Evolutionary conservation across 257 asterid genomes (phyloP).

Genomic region (Nicotiana paniculata): DNA sequence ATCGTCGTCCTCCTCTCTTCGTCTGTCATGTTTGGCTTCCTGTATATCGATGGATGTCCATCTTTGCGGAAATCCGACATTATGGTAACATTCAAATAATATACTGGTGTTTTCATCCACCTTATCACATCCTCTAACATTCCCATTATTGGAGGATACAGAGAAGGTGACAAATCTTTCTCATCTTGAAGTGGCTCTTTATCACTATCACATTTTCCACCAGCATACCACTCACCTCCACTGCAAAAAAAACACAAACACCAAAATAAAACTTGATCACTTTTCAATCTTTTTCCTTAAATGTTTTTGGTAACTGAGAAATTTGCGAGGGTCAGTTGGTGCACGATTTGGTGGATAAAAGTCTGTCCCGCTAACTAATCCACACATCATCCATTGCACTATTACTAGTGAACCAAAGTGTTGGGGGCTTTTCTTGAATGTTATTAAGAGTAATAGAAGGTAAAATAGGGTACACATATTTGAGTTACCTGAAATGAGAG

Average conservation of each 20-base stretch:
- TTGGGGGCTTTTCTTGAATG: not conserved
- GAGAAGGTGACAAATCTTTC: conserved; percentile 36
- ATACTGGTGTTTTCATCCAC: conserved; percentile 57
- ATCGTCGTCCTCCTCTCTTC: conserved; percentile 28
- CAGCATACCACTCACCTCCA: conserved; percentile 93
- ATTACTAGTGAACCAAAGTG: not conserved
- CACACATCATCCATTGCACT: not conserved
- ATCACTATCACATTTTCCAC: conserved; percentile 83
- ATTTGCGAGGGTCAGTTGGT: not conserved
- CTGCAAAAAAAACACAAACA: conserved; percentile 31
- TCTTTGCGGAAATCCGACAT: conserved; percentile 81
- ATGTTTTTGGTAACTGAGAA: not conserved
- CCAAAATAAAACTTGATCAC: not conserved
- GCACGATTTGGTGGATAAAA: not conserved
- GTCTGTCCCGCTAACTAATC: not conserved
- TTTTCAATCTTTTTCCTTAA: too few species aligned
- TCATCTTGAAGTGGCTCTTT: conserved; percentile 61
- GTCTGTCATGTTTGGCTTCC: conserved; percentile 45
- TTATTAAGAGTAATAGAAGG: not conserved
- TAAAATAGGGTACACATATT: not conserved
- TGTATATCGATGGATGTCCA: conserved; percentile 81
- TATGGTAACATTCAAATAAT: conserved; percentile 67
- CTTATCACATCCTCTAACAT: conserved; percentile 51
- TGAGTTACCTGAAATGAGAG: conserved; percentile 76
- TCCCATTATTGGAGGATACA: conserved; percentile 77